These are phyloP conservation scores for Alternaria arborescens DNA, from an alignment of 2,329 filamentous ascomycete species.

Conservation along the genomic window DNA sequence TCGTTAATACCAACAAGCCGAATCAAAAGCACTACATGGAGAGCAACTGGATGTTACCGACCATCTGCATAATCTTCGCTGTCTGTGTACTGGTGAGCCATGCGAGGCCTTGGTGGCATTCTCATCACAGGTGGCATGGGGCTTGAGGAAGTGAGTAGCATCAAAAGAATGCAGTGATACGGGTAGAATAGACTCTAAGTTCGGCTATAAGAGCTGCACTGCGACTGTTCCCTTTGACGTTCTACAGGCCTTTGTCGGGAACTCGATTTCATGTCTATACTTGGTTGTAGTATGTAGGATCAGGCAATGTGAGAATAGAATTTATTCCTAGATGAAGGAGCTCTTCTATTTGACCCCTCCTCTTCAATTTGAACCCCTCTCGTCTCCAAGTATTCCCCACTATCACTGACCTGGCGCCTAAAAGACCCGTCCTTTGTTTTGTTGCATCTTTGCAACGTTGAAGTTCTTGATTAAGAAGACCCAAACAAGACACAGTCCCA, in stretches of 20 bases:
- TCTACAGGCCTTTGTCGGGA: neutral
- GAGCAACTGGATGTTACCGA: constrained; percentile 44
- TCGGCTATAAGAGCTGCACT: neutral
- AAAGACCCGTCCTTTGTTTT: constrained; percentile 45
- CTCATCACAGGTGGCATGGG: neutral
- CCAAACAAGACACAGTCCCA: constrained; percentile 37
- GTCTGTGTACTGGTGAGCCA: constrained; percentile 35
- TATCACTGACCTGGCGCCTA: neutral
- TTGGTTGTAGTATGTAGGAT: neutral
- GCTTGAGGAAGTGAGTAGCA: neutral
- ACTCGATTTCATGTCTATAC: neutral
- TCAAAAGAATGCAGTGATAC: neutral
- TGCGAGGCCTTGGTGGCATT: constrained; percentile 2
- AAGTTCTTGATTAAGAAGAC: constrained; percentile 44
- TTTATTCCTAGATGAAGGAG: neutral
- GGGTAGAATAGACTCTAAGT: neutral
- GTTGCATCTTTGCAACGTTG: constrained; percentile 45
- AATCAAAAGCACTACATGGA: constrained; percentile 26
- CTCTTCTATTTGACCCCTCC: neutral
- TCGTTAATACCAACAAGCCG: constrained; percentile 26
- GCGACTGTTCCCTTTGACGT: neutral
- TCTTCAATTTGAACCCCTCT: neutral
- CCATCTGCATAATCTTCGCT: constrained; percentile 37
- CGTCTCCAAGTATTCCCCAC: neutral
- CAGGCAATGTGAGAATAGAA: neutral